Conservation (phyloP, 1,139 yeast genomes). For the Suhomyces ambrosiae region DNA sequence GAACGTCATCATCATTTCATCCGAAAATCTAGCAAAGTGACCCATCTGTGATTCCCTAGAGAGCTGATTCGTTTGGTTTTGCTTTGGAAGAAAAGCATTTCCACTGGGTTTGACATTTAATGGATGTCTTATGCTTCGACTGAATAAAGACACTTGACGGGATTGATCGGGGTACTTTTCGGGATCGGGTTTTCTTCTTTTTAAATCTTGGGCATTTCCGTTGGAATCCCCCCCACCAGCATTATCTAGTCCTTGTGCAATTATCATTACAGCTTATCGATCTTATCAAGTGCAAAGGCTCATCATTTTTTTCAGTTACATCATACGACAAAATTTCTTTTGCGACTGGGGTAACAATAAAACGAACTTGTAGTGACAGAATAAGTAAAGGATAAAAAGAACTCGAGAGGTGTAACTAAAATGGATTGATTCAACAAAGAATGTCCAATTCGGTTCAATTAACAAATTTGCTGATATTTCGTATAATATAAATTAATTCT, state of each 20-base stretch:
- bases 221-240: background rate
- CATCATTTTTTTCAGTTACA: constrained; percentile 8
- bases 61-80: constrained; percentile 20
- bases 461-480: no score
- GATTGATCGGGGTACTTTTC: constrained; percentile 18
- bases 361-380: no score
- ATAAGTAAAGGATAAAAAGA: no score
- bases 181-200: constrained; percentile 11
- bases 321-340: constrained; percentile 5
- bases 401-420: no score
- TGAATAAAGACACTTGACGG: constrained; percentile 26
- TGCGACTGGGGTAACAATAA: constrained; percentile 3
- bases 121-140: constrained; percentile 55
- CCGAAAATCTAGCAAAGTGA: constrained; percentile 51
- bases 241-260: background rate
- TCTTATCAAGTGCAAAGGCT: constrained; percentile 11
- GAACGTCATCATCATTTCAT: constrained; percentile 56
- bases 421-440: no score
- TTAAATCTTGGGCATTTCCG: constrained; percentile 1
- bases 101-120: constrained; percentile 76
- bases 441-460: no score
- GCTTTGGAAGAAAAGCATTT: constrained; percentile 43
- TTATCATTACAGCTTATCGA: constrained; percentile 2
- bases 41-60: constrained; percentile 53
- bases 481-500: no score